Evolutionary conservation across 2,329 filamentous ascomycete species (phyloP), one percentile per base, ranked within the genome.

Genomic region (Trichoderma sp.): DNA sequence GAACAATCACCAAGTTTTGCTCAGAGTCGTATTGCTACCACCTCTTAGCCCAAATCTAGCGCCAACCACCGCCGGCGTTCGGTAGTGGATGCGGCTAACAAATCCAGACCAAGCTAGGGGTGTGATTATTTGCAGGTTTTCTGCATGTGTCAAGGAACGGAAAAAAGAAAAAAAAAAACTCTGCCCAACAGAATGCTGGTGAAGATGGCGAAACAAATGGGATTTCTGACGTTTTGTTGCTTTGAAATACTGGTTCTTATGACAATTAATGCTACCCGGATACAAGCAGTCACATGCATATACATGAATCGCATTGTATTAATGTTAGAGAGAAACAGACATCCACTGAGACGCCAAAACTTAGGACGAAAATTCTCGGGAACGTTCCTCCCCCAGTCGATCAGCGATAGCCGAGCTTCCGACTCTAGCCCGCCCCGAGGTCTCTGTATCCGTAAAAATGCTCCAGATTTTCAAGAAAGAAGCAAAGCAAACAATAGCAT

Each of bases 351-450:
- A 43, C 40, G 40, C 40, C 40, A 43, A n/a, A 43, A 43, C 4
- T 43, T 47, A 57, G 27, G 16, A 57, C 35, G 49, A 57, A 66
- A 57, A 49, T 19, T 37, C 24, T 43, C 61, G 61, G 61, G 4
- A 49, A 49, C 33, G 24, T 29, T 53, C 52, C 63, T 29, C 43
- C 63, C 61, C 53, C n/a, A 57, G 55, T 49, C 53, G 52, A 58
- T 66, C 63, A 65, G 63, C 63, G 63, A 66, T 66, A 66, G 47
- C 63, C 63, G 63, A 66, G 53, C 40, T 49, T 66, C 63, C 63
- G 59, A 35, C 49, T 37, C 53, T 37, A 58, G 27, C 13, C 60
- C 62, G 37, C 52, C 16, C 53, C 37, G 53, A 58, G 53, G 19
- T 29, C 24, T 43, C 16, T 11, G 13, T 43, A 33, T 35, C 19